A percentile compares a stretch with the other conserved stretches of the same genome.
Conservation (phyloP, 768 basidiomycete genomes). For the Heimioporus sp. region DNA sequence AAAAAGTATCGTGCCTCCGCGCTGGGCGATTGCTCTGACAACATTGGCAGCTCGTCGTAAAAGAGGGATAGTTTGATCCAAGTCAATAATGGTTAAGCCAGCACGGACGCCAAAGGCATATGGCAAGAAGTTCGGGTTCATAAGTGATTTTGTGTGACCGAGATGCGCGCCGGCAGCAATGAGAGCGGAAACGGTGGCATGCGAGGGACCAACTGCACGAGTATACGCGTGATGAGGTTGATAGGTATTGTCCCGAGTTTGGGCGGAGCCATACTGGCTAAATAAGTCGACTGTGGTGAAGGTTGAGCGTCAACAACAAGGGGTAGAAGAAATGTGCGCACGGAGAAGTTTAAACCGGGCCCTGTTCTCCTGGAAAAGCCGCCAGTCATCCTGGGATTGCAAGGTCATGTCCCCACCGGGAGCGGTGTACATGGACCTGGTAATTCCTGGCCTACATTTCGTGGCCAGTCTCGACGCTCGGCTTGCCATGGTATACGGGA, state of each 20-base stretch:
- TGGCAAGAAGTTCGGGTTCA: conserved; percentile 88
- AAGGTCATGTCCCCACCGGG: conserved; percentile 33
- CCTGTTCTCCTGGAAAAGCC: conserved; percentile 56
- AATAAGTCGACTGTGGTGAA: conserved; percentile 54
- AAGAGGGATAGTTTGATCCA: conserved; percentile 90
- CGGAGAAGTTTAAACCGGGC: conserved; percentile 55
- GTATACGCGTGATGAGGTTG: conserved; percentile 71
- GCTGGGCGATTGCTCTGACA: conserved; percentile 75
- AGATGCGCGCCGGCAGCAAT: conserved; percentile 93
- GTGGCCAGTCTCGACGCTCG: conserved; percentile 20
- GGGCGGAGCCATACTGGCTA: conserved; percentile 73
- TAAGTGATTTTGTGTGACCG: conserved; percentile 79
- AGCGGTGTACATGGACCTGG: conserved; percentile 29
- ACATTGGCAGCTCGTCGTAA: conserved; percentile 89
- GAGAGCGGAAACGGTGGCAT: conserved; percentile 84
- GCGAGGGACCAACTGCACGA: conserved; percentile 53
- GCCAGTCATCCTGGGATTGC: conserved; percentile 62
- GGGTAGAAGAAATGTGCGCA: conserved; percentile 32
- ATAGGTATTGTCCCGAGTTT: conserved; percentile 63
- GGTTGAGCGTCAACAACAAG: conserved; percentile 9
- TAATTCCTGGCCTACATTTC: conserved; percentile 21
- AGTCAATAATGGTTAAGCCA: conserved; percentile 89
- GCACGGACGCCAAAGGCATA: conserved; percentile 92
- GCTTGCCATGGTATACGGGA: conserved; percentile 21
- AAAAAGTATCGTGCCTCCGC: conserved; percentile 84